Evolutionary conservation across 306 rosid species (phyloP).

Genomic region (Malus fusca): DNA sequence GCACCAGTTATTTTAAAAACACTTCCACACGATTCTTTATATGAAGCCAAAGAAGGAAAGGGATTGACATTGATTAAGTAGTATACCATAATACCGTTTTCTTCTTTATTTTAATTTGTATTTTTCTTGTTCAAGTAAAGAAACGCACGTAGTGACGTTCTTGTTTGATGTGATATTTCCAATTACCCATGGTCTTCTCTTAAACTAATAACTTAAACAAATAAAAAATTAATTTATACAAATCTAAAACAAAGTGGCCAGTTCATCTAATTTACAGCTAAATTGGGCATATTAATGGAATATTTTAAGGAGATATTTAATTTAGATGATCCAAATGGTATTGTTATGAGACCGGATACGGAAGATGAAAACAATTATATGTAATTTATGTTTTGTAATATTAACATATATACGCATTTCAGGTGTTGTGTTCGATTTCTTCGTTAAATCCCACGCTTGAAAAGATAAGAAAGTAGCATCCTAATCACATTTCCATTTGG

Average conservation of each 20-base stretch:
- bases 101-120: neutral
- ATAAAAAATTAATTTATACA: neutral
- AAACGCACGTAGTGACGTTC: slow-evolving; percentile 8
- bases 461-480: slow-evolving; percentile 12
- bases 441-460: slow-evolving; percentile 1
- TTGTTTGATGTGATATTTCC: neutral
- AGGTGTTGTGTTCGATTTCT: neutral
- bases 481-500: slow-evolving; percentile 13
- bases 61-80: neutral
- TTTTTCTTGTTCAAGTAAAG: neutral
- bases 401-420: too few relatives aligned
- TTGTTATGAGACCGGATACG: neutral
- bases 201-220: neutral
- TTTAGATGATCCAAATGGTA: neutral
- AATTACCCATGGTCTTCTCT: neutral
- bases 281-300: neutral
- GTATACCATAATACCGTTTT: neutral
- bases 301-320: neutral
- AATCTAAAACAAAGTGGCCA: neutral
- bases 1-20: too few relatives aligned
- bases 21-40: too few relatives aligned
- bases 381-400: neutral
- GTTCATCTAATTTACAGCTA: neutral
- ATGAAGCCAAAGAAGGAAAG: neutral
- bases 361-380: neutral